These are phyloP conservation scores for Holtermannia corniformis DNA, from an alignment of 768 basidiomycete genomes.

Conservation along the genomic window DNA sequence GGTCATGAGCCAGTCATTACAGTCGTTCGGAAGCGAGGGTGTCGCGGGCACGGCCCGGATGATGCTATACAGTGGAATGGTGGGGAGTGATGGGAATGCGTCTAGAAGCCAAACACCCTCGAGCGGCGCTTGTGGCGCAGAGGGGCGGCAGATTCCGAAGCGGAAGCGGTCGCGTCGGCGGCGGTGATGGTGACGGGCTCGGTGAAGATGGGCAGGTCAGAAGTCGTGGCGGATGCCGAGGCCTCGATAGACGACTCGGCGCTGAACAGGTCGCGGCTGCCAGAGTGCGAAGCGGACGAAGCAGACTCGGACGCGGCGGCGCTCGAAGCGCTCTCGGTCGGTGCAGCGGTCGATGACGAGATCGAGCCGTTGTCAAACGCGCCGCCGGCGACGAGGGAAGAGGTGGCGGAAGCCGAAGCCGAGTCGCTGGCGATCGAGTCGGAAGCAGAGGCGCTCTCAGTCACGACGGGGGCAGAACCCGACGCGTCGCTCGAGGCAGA, in stretches of 20 bases:
- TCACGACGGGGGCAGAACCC: background rate
- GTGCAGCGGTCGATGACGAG: background rate
- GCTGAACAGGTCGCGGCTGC: background rate
- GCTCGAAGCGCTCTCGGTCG: background rate
- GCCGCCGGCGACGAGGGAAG: too few species aligned
- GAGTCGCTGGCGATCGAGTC: background rate
- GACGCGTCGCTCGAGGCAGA: background rate
- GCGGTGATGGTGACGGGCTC: background rate
- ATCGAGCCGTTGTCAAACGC: background rate
- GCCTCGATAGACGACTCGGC: background rate
- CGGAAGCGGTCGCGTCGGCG: background rate
- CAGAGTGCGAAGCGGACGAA: background rate
- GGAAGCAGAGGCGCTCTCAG: background rate
- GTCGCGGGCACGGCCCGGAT: background rate
- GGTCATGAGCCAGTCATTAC: background rate
- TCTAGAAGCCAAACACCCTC: background rate
- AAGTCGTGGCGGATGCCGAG: background rate
- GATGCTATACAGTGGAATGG: background rate
- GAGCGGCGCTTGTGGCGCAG: background rate
- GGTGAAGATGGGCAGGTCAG: background rate
- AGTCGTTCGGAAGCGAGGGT: background rate
- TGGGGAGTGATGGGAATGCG: background rate
- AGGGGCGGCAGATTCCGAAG: background rate
- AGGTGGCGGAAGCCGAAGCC: background rate
- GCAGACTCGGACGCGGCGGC: background rate